These are phyloP conservation scores for Kurtzmaniella quercitrusa DNA, from an alignment of 1,139 yeast genomes.

Conservation along the genomic window DNA sequence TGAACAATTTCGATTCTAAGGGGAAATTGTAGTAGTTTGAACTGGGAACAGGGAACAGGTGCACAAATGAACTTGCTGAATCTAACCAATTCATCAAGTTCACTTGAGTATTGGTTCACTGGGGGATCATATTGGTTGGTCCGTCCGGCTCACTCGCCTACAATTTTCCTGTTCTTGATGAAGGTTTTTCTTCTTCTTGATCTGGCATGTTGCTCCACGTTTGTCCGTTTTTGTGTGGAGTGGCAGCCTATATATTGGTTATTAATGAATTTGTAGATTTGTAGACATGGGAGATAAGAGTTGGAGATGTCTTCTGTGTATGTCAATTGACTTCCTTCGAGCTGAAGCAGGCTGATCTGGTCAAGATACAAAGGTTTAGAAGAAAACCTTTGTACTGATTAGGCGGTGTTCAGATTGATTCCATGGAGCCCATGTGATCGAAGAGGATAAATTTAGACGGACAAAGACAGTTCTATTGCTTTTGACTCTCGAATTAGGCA, in stretches of 20 bases:
- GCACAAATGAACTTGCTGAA: slow-evolving; percentile 9
- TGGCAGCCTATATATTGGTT: not conserved
- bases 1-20: slow-evolving; percentile 10
- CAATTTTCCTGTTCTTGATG: slow-evolving; percentile 4
- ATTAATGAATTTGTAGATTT: not conserved
- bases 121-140: slow-evolving; percentile 8
- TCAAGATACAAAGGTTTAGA: too few species aligned
- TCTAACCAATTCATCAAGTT: slow-evolving; percentile 7
- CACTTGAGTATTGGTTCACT: slow-evolving; percentile 10
- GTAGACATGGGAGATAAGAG: not conserved
- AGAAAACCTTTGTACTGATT: too few species aligned
- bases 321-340: too few species aligned
- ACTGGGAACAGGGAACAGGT: slow-evolving; percentile 11
- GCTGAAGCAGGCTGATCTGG: not conserved
- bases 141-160: slow-evolving; percentile 9
- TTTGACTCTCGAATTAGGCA: too few species aligned
- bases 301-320: not conserved
- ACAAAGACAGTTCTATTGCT: too few species aligned
- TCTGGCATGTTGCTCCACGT: not conserved
- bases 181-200: not conserved
- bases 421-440: too few species aligned
- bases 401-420: too few species aligned
- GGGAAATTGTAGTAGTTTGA: slow-evolving; percentile 9
- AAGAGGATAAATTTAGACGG: too few species aligned
- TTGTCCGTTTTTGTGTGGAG: slow-evolving; percentile 2